A percentile compares a stretch with the other conserved stretches of the same genome.
These are phyloP conservation scores for Metrosideros polymorpha DNA, from an alignment of 441 rosid species.

Conservation along the genomic window DNA sequence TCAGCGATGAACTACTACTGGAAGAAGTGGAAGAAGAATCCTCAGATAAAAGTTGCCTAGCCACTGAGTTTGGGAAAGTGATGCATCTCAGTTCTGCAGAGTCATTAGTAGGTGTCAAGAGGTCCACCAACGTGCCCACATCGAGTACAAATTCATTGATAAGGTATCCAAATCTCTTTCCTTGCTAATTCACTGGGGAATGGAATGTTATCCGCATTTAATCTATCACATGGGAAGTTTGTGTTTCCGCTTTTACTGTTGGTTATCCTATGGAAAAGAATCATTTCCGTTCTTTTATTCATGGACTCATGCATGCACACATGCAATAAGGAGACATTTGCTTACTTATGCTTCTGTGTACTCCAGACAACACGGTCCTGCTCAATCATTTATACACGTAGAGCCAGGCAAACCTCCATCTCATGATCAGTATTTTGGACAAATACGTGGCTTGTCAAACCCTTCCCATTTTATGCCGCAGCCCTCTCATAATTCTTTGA, in stretches of 20 bases:
- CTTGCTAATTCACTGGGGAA: neutral
- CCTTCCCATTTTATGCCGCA: slow-evolving; percentile 48
- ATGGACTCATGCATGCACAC: neutral
- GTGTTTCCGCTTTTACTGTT: neutral
- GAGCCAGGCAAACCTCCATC: slow-evolving; percentile 77
- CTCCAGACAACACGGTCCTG: slow-evolving; percentile 59
- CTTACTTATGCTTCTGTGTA: slow-evolving; percentile 4
- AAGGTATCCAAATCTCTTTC: slow-evolving; percentile 34
- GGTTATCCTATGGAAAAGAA: neutral
- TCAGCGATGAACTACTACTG: slow-evolving; percentile 86
- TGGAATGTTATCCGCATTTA: neutral
- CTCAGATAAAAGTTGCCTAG: slow-evolving; percentile 39
- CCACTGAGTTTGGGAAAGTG: slow-evolving; percentile 58
- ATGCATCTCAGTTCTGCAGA: slow-evolving; percentile 64
- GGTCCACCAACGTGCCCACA: slow-evolving; percentile 28
- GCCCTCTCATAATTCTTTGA: slow-evolving; percentile 66
- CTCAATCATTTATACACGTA: slow-evolving; percentile 47
- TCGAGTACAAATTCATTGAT: slow-evolving; percentile 35
- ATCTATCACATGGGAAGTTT: neutral
- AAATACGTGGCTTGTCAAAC: slow-evolving; percentile 53
- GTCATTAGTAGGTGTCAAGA: slow-evolving; percentile 31
- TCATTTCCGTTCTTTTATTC: neutral
- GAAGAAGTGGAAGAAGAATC: slow-evolving; percentile 59
- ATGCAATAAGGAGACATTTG: neutral
- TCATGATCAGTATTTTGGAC: slow-evolving; percentile 58